Conservation (phyloP, 495 filamentous ascomycete genomes). For the Halenospora varia region DNA sequence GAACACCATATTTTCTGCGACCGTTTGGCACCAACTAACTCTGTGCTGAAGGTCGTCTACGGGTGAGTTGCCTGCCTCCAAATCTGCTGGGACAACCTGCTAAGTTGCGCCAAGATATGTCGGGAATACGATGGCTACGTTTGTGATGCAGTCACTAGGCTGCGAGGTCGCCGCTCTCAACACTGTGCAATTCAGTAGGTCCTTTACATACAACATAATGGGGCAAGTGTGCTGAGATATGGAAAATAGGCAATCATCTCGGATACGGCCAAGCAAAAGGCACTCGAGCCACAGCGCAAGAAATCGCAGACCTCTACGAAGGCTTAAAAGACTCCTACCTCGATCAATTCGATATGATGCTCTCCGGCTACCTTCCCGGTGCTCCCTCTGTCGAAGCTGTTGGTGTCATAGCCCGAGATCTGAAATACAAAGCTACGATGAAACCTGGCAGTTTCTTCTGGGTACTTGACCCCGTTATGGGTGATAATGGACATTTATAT, state of each 20-base stretch:
- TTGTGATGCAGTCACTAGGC: constrained; percentile 87
- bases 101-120: constrained; percentile 64
- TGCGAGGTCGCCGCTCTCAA: constrained; percentile 92
- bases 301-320: constrained; percentile 80
- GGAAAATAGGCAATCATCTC: constrained; percentile 75
- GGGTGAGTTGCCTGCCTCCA: constrained; percentile 51
- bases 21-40: constrained; percentile 18
- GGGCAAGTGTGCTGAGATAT: background rate
- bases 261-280: constrained; percentile 87
- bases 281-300: constrained; percentile 69
- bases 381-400: constrained; percentile 79
- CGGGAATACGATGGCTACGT: constrained; percentile 91
- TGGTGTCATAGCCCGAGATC: constrained; percentile 74
- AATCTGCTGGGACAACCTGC: constrained; percentile 7
- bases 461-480: constrained; percentile 99
- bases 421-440: constrained; percentile 59
- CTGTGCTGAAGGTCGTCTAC: constrained; percentile 63
- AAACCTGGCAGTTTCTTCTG: constrained; percentile 85
- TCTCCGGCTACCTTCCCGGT: constrained; percentile 89
- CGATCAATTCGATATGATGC: constrained; percentile 83
- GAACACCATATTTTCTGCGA: constrained; percentile 27
- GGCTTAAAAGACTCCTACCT: constrained; percentile 80
- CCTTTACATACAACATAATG: constrained; percentile 8
- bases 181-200: constrained; percentile 87
- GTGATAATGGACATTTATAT: constrained; percentile 87